A percentile compares a stretch with the other conserved stretches of the same genome.
phyloP scores from a whole-genome alignment of 768 basidiomycete genomes.

The Leucosporidium creatinivorum region DNA sequence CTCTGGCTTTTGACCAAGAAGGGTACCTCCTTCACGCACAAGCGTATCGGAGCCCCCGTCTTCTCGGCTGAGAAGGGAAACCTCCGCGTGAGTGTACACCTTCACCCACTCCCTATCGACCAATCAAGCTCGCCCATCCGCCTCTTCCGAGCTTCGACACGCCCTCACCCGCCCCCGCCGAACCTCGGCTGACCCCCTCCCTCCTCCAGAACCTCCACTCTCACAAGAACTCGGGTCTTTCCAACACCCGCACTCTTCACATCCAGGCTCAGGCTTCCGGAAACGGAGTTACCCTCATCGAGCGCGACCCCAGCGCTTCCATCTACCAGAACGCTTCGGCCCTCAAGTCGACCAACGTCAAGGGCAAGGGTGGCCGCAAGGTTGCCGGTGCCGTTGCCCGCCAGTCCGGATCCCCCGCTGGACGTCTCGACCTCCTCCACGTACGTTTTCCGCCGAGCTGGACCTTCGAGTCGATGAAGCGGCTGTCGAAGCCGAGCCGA shows the following conservation, averaged over 20 bases:
- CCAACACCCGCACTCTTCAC: slow-evolving; percentile 39
- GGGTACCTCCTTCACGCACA: slow-evolving; percentile 4
- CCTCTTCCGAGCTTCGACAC: not conserved
- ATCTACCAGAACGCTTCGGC: slow-evolving; percentile 24
- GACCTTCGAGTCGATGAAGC: too few relatives aligned
- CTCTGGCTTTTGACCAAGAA: slow-evolving; percentile 12
- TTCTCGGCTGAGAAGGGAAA: slow-evolving; percentile 12
- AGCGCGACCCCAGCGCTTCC: slow-evolving; percentile 13
- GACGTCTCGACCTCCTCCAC: slow-evolving; percentile 8
- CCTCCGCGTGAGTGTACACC: not conserved
- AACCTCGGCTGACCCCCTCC: not conserved
- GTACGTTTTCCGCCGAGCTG: slow-evolving; percentile 8
- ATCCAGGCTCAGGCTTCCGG: slow-evolving; percentile 10
- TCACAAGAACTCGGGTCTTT: slow-evolving; percentile 43
- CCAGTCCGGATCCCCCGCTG: not conserved
- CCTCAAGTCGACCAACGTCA: slow-evolving; percentile 10
- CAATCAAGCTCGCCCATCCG: not conserved
- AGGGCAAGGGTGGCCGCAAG: slow-evolving; percentile 13
- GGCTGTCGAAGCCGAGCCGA: too few relatives aligned
- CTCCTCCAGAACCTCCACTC: slow-evolving; percentile 37
- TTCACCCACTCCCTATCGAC: not conserved
- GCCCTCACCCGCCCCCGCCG: not conserved
- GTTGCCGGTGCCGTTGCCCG: not conserved
- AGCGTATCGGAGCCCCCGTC: not conserved
- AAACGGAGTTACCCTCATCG: slow-evolving; percentile 23